Evolutionary conservation across 2,329 filamentous ascomycete species (phyloP), one percentile per base, ranked within the genome.

Genomic region (Claviceps monticola): DNA sequence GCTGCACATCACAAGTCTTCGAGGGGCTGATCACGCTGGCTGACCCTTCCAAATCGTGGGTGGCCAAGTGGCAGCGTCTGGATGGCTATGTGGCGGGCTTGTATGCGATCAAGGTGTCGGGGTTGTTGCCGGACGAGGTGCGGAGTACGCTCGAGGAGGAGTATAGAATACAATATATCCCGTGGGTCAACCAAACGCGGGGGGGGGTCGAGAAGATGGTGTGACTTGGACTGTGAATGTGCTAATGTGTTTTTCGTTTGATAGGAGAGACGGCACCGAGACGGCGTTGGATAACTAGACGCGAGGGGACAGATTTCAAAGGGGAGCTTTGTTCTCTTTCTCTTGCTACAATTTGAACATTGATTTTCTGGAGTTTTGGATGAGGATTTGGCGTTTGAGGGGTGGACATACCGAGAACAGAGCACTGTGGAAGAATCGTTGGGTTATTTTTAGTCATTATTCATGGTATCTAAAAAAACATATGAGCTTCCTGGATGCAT

Each of bases 1-100:
- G 89, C 71, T 96, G 90, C 78, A 98, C 93, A 19, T 95, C 88
- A 14, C 87, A 91, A 63, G 90, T 97, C 58, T 98, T 93, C 66
- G 93, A 98, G 68, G 93, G 93, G 47, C 71, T 96, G 57, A 88
- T 97, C 65, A 82, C 87, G 42, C 77, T 97, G 39, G 81, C 84
- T 47, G 84, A 96, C 65, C 90, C 90, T n/a, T 71, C 72, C 44
- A 79, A 76, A 59, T 94, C 87, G 62, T 98, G 93, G 93, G 88
- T 97, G 48, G 90, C 91, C n/a, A 87, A 88, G 65, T 97, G 90
- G 85, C 89, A 97, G 74, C 80, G 93, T 8, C 71, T 98, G 54
- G 88, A 96, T 65, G 81, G 80, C 51, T 97, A 95, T 67, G 84
- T 93, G 50, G 79, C 82, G 16, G 93, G 93, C 51, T 83, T 94